Evolutionary conservation across 192 early-diverging fungal species (phyloP), one percentile per base, ranked within the genome.

Genomic region (Backusella tarrabulga): DNA sequence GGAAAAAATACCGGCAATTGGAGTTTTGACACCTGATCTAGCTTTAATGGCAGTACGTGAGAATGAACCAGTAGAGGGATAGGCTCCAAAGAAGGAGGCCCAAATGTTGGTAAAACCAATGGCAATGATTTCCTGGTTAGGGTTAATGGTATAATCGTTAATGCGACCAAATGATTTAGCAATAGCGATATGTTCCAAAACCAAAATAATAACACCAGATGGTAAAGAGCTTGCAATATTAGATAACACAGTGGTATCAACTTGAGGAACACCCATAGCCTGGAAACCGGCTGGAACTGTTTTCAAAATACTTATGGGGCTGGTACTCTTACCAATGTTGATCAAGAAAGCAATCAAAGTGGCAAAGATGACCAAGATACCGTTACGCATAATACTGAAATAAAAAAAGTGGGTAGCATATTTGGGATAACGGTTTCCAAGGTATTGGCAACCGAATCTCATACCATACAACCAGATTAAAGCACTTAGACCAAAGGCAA

Each of bases 11-110:
- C 92, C 92, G 34, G 94, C 95, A 67, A 95, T 83, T 12, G 96
- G 96, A 5, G 95, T 92, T 67, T 90, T 86, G 29, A 96, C 95
- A 52, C 97, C 97, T 15, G 95, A 94, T 76, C 90, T 87, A 75
- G 94, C 88, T 83, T 97, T 97, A 81, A 99, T 92, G 54, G 96
- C 96, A 2, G 94, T 95, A 76, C 97, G 93, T 9, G 95, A 97
- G 88, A 99, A 97, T 2, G 95, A 97, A 38, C 96, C 97, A n/a
- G 97, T 97, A 3, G 95, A 91, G 14, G 96, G 93, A 84, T 93
- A 97, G 9, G 90, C 94, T 26, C 80, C 92, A 85, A 99, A 93
- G 85, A 98, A 96, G 17, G 95, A 90, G 19, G 92, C 95, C 81
- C 93, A 77, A 21, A 94, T 44, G 42, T 44, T 44, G 42, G 42